These are phyloP conservation scores for Colletotrichum chrysophilum DNA, from an alignment of 2,329 filamentous ascomycete species.

Conservation along the genomic window DNA sequence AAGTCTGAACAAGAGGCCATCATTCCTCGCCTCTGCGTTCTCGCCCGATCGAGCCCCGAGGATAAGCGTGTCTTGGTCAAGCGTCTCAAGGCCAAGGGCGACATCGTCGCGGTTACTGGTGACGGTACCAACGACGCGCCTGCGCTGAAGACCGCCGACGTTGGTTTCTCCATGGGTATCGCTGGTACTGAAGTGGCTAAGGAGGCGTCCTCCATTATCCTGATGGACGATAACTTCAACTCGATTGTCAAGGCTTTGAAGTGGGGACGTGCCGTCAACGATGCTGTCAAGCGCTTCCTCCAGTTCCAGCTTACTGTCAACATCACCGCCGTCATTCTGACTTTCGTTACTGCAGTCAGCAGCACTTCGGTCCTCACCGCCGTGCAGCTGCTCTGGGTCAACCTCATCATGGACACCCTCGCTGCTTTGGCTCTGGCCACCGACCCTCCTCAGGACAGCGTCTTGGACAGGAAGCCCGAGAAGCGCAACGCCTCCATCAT, in stretches of 20 bases:
- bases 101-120: conserved; percentile 83
- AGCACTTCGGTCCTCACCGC: conserved; percentile 77
- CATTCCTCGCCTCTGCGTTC: conserved; percentile 72
- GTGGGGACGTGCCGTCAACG: conserved; percentile 81
- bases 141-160: conserved; percentile 80
- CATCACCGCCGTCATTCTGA: conserved; percentile 85
- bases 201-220: conserved; percentile 82
- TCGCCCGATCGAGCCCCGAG: conserved; percentile 77
- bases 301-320: conserved; percentile 87
- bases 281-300: conserved; percentile 78
- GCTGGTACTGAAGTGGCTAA: conserved; percentile 84
- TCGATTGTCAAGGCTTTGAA: conserved; percentile 86
- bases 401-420: conserved; percentile 96
- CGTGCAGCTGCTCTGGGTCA: conserved; percentile 94
- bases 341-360: conserved; percentile 86
- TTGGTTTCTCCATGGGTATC: conserved; percentile 87
- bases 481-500: conserved; percentile 68
- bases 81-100: conserved; percentile 72
- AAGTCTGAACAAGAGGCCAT: conserved; percentile 69
- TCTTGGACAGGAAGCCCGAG: conserved; percentile 77
- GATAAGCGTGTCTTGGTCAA: conserved; percentile 78
- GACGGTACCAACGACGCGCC: conserved; percentile 87
- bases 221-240: conserved; percentile 88
- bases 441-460: conserved; percentile 83
- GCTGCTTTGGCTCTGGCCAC: conserved; percentile 88